Base-by-base conservation (phyloP, 148 eudicot genomes). In the Vaccinium myrtillus region DNA sequence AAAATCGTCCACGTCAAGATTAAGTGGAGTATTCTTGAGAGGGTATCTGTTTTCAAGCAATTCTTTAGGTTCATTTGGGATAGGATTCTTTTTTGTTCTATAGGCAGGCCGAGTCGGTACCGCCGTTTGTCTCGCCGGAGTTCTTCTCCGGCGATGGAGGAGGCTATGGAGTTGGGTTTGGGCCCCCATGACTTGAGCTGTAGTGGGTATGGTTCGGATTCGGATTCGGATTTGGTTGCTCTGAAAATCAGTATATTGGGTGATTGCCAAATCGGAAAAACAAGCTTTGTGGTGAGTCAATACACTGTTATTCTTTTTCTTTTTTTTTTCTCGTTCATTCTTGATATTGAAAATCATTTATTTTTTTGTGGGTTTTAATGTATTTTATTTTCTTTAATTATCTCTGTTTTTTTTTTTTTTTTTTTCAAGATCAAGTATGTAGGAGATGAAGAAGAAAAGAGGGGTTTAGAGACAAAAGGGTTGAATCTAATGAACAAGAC, bases 401-500 rank as follows among this genome's bases (percentile, higher is more conserved):
- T 43, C 11, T 16, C 43, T 25, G 65, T 59, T 19, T 39, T 58
- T 23, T 16, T 21, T 32, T 79, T 55, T 30, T 10, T 23, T 4
- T 27, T 21, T 27, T 49, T 91, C 81, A 79, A 96, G 99, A 75
- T 88, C 67, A 97, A 97, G 86, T 97, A 97, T 84, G 95, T 93
- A 77, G 99, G 98, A 75, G 98, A 97, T 83, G 98, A 94, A 51
- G 90, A 94, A 81, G 95, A 93, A 79, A 91, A 90, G 83, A 90
- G 86, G 48, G 27, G 92, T 80, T 81, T 97, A 85, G 86, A 94
- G 88, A 97, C 91, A 92, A 90, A 89, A 39, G 99, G 99, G 4
- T 83, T 97, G 81, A 95, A 94, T 87, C 87, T 95, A 82, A 95
- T 95, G 93, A 95, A 91, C 73, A 97, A 95, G 86, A 90, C 92